These are phyloP conservation scores for Zea mays DNA, from an alignment of 176 grass and related monocot species.

Conservation along the genomic window DNA sequence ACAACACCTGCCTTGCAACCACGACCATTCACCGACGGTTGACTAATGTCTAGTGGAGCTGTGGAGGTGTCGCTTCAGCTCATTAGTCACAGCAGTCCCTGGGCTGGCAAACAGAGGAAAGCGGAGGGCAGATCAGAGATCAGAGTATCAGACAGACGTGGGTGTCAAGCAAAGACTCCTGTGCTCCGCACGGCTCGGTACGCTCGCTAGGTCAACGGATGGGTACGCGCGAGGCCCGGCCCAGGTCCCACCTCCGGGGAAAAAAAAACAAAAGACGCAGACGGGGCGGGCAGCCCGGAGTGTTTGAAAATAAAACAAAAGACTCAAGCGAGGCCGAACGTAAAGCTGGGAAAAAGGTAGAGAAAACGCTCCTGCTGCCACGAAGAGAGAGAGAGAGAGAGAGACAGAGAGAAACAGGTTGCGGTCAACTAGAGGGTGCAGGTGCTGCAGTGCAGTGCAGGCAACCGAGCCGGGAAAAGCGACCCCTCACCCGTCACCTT, in stretches of 20 bases:
- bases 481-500: constrained; percentile 49
- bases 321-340: neutral
- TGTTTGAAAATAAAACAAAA: constrained; percentile 19
- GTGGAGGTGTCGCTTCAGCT: neutral
- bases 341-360: neutral
- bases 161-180: neutral
- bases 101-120: neutral
- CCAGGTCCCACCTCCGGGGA: neutral
- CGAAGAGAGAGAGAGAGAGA: constrained; percentile 4
- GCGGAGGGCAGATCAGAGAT: neutral
- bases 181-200: neutral
- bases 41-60: neutral
- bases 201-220: constrained; percentile 7
- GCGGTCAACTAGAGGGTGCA: constrained; percentile 46
- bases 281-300: constrained; percentile 32
- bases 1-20: neutral
- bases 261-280: constrained; percentile 21
- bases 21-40: neutral
- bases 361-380: neutral
- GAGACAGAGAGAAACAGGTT: neutral
- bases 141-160: neutral
- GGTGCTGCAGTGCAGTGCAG: neutral
- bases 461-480: constrained; percentile 40
- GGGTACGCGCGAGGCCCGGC: neutral
- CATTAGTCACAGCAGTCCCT: neutral